Evolutionary conservation across 2,329 filamentous ascomycete genomes (phyloP).

Genomic region (Aspergillus thermomutatus): DNA sequence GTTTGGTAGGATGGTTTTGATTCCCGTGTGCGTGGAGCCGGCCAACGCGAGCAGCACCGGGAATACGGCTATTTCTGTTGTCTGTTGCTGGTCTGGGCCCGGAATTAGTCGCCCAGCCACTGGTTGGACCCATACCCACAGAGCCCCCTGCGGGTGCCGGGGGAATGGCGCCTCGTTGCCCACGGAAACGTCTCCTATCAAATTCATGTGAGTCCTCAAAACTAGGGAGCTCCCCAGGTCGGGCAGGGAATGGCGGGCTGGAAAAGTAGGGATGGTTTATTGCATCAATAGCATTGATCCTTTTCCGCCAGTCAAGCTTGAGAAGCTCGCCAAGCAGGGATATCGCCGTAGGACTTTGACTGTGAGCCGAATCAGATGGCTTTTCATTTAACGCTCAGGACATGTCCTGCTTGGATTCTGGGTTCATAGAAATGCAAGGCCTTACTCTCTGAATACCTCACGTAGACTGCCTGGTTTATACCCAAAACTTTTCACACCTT

Average conservation of each 20-base stretch:
- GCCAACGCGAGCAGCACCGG: slow-evolving; percentile 30
- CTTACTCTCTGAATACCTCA: slow-evolving; percentile 70
- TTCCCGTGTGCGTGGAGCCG: slow-evolving; percentile 24
- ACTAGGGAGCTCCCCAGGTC: slow-evolving; percentile 79
- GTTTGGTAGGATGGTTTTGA: slow-evolving; percentile 22
- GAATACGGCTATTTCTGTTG: slow-evolving; percentile 34
- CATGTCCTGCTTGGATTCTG: neutral
- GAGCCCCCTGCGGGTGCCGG: slow-evolving; percentile 90
- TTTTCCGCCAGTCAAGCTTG: slow-evolving; percentile 80
- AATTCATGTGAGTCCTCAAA: slow-evolving; percentile 96
- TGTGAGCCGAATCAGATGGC: slow-evolving; percentile 28
- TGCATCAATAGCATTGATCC: slow-evolving; percentile 92
- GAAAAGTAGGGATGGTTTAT: slow-evolving; percentile 90
- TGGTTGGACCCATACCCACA: slow-evolving; percentile 68
- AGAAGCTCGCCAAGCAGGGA: slow-evolving; percentile 78
- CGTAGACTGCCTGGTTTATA: slow-evolving; percentile 63
- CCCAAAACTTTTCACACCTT: slow-evolving; percentile 64
- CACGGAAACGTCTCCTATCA: slow-evolving; percentile 87
- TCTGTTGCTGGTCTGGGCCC: slow-evolving; percentile 28
- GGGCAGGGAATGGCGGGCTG: slow-evolving; percentile 71
- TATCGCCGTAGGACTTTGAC: slow-evolving; percentile 67
- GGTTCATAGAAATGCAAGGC: neutral
- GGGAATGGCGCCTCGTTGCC: slow-evolving; percentile 77
- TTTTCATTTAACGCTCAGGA: neutral
- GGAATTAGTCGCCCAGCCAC: slow-evolving; percentile 47